Percentiles rank a stretch among this genome's conserved stretches.
Evolutionary conservation across 768 basidiomycete genomes (phyloP).

Genomic region (Kwoniella sp.): DNA sequence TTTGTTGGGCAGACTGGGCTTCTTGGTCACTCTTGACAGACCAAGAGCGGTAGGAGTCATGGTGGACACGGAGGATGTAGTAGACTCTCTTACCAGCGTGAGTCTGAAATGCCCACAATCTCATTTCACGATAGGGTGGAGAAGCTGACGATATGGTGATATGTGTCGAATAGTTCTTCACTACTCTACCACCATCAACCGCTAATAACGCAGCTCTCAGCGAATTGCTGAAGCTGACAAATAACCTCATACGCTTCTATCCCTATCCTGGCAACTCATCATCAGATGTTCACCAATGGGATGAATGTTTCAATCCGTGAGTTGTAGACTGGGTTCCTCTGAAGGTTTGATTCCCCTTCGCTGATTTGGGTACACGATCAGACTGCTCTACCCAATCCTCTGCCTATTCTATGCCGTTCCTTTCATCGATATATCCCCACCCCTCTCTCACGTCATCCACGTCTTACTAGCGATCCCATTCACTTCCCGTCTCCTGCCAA

Average conservation of each 20-base stretch:
- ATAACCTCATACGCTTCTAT: constrained; percentile 83
- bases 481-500: constrained; percentile 53
- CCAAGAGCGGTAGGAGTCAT: constrained; percentile 35
- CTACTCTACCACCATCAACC: constrained; percentile 58
- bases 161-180: not conserved
- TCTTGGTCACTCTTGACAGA: constrained; percentile 40
- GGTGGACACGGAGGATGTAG: constrained; percentile 47
- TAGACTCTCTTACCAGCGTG: constrained; percentile 44
- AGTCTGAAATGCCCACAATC: constrained; percentile 12
- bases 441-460: constrained; percentile 80
- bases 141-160: too few relatives aligned
- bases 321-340: constrained; percentile 40
- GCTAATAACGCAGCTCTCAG: constrained; percentile 71
- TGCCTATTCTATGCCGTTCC: constrained; percentile 71
- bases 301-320: constrained; percentile 69
- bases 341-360: not conserved
- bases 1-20: constrained; percentile 41
- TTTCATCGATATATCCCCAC: constrained; percentile 65
- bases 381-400: constrained; percentile 72
- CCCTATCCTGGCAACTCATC: constrained; percentile 24
- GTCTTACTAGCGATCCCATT: constrained; percentile 77
- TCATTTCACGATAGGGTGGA: not conserved
- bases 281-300: constrained; percentile 72
- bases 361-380: constrained; percentile 38
- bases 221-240: constrained; percentile 80